Percentiles rank a stretch among this genome's conserved stretches.
Evolutionary conservation across 306 rosid species (phyloP).

Genomic region (Sechiopsis laciniata): DNA sequence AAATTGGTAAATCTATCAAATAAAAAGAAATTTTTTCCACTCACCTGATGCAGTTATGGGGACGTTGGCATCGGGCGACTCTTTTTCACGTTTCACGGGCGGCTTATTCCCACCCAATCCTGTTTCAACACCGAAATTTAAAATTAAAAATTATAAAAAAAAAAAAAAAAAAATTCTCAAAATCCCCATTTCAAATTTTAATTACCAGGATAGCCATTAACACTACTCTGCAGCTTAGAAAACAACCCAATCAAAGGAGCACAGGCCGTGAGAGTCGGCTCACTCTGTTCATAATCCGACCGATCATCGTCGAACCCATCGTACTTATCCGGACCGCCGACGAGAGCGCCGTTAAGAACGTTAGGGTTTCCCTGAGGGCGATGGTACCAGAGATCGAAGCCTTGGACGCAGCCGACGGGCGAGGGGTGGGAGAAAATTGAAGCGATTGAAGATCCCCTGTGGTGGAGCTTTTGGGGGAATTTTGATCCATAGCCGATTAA

Average conservation of each 20-base stretch:
- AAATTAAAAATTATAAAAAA: not conserved
- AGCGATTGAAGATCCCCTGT: slow-evolving; percentile 76
- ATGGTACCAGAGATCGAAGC: too few relatives aligned
- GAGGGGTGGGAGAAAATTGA: slow-evolving; percentile 35
- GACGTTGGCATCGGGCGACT: not conserved
- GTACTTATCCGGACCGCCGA: slow-evolving; percentile 71
- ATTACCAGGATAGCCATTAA: slow-evolving; percentile 40
- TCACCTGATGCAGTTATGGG: not conserved
- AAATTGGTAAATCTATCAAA: too few relatives aligned
- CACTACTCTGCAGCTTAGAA: slow-evolving; percentile 55
- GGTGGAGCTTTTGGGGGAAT: slow-evolving; percentile 68
- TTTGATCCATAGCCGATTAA: slow-evolving; percentile 66
- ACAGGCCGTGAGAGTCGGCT: slow-evolving; percentile 64
- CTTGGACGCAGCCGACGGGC: slow-evolving; percentile 18
- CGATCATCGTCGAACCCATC: slow-evolving; percentile 62
- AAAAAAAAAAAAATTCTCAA: not conserved
- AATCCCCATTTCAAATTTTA: not conserved
- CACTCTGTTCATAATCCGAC: slow-evolving; percentile 76
- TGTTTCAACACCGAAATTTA: not conserved
- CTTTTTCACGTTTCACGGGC: not conserved
- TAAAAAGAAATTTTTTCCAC: not conserved
- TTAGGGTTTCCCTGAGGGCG: too few relatives aligned
- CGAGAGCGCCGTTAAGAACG: slow-evolving; percentile 48
- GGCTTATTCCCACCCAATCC: not conserved
- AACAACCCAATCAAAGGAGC: slow-evolving; percentile 81